Evolutionary conservation across 2,329 filamentous ascomycete species (phyloP), one percentile per base, ranked within the genome.

Genomic region (Laburnicola sp.): DNA sequence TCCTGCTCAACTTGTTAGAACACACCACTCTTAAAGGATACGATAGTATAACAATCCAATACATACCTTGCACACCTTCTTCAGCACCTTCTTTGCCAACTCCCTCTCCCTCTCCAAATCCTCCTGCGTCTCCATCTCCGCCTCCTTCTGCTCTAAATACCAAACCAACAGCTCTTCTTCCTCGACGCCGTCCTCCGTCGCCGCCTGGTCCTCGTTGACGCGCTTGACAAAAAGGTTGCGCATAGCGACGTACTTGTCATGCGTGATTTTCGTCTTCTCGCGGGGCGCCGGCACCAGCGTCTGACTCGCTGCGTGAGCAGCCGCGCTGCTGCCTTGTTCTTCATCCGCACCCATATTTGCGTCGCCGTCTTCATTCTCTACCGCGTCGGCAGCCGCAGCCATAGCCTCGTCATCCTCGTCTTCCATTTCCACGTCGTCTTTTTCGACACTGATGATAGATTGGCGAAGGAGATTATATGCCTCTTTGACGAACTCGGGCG

Each of bases 401-500:
- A 80, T 78, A 55, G 76, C 78, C 21, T 85, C 83, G 21, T 89
- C 87, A 2, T 90, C 87, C 4, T 86, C 83, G 4, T 92, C 91
- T 46, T 96, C 91, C 54, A 99, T 87, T 68, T 97, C 93, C 11
- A 99, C 86, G 64, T 99, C 94, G 64, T 99, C 94, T 68, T 97
- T 94, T 75, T 99, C 94, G 25, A 99, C 94, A 1, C 89, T 94
- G 65, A 99, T 97, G 71, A 99, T 99, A 73, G 89, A 94, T 75
- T 97, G 92, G 36, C 91, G 82, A 9, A 99, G 83, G 7, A 99
- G 82, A 63, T 94, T 91, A 73, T 88, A 97, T 0, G 93, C 94
- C 74, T 99, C 94, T 35, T 88, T 82, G 11, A 99, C 94, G 74
- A 97, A 96, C 0, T 84, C 83, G 1, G 88, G 82, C 0, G 86